A percentile compares a stretch with the other conserved stretches of the same genome.
Conservation (phyloP, 257 asterid genomes). For the Capsicum rhomboideum region DNA sequence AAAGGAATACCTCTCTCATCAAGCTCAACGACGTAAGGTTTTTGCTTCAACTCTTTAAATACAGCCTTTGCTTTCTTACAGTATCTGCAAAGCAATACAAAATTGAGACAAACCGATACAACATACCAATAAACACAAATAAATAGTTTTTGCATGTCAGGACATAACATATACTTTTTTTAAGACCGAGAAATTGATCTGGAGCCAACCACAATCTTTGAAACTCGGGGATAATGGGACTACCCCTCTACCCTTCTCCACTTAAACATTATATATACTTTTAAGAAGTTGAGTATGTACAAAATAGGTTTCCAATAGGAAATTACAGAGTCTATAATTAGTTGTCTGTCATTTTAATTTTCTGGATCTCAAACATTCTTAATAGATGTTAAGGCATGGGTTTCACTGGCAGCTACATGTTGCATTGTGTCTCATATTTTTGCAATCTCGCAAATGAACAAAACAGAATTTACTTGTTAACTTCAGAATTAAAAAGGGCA, state of each 20-base stretch:
- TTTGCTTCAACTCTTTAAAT: slow-evolving; percentile 64
- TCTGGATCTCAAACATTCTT: neutral
- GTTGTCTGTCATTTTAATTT: neutral
- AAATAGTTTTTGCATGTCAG: neutral
- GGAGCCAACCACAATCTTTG: no score
- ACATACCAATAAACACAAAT: neutral
- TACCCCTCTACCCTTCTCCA: no score
- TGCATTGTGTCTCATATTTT: neutral
- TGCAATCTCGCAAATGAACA: neutral
- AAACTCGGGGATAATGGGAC: no score
- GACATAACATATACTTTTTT: neutral
- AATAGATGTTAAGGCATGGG: neutral
- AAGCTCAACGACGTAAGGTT: slow-evolving; percentile 50
- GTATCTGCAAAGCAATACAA: slow-evolving; percentile 40
- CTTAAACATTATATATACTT: neutral
- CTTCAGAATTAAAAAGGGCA: neutral
- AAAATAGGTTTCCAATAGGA: neutral
- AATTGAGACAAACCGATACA: neutral
- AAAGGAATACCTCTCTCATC: slow-evolving; percentile 51
- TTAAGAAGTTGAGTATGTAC: neutral
- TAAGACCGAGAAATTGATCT: no score
- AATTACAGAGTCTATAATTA: neutral
- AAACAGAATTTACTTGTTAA: neutral
- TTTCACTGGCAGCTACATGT: neutral
- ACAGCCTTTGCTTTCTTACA: slow-evolving; percentile 90